Conservation (phyloP, 768 basidiomycete species). For the Kwoniella shandongensis region DNA sequence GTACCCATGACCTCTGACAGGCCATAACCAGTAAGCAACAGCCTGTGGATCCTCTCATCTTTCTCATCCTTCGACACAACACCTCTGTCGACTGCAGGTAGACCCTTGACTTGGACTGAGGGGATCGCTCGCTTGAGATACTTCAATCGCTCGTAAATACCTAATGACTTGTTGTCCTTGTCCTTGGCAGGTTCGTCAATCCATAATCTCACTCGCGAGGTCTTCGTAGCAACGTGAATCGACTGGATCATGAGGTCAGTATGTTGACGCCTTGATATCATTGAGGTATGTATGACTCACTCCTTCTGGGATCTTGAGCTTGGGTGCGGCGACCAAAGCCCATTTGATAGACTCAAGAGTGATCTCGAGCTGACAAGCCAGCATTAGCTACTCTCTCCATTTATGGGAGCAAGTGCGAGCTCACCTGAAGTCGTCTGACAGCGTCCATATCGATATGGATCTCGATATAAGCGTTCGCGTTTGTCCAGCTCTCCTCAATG, state of each 20-base stretch:
- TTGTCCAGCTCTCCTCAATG: conserved; percentile 93
- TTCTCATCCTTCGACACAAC: conserved; percentile 95
- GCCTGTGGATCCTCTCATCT: conserved; percentile 81
- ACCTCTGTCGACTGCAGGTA: conserved; percentile 81
- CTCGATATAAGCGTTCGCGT: conserved; percentile 86
- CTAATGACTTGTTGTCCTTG: conserved; percentile 45
- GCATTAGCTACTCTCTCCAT: not conserved
- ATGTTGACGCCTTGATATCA: not conserved
- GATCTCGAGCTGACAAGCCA: conserved; percentile 70
- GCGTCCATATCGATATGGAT: conserved; percentile 87
- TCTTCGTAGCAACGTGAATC: conserved; percentile 50
- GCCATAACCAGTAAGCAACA: conserved; percentile 96
- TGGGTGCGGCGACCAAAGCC: conserved; percentile 80
- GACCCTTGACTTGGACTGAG: conserved; percentile 91
- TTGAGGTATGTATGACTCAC: conserved; percentile 54
- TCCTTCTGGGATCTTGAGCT: conserved; percentile 88
- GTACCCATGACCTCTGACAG: conserved; percentile 95
- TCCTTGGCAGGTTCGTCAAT: conserved; percentile 44
- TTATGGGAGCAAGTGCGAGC: conserved; percentile 12
- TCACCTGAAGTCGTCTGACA: conserved; percentile 81
- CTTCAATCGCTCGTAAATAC: conserved; percentile 61
- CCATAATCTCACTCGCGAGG: conserved; percentile 55
- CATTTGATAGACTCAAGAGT: conserved; percentile 89
- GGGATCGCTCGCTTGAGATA: conserved; percentile 80
- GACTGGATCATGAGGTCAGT: conserved; percentile 23